Percentiles rank a stretch among this genome's conserved stretches.
phyloP scores from a whole-genome alignment of 192 early-diverging fungal genomes.

The Coemansia sp. region DNA sequence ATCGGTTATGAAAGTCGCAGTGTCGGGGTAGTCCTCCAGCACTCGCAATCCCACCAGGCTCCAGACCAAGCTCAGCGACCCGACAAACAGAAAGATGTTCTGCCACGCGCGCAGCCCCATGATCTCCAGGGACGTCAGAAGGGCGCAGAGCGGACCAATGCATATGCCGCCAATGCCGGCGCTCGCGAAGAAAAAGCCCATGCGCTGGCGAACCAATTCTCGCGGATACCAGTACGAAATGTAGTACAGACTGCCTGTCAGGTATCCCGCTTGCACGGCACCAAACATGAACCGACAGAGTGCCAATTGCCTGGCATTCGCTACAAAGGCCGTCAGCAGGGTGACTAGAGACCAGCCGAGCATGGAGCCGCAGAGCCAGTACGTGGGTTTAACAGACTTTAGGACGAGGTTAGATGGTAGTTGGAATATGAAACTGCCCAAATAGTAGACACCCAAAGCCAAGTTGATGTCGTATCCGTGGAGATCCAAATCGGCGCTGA shows the following conservation, averaged over 20 bases:
- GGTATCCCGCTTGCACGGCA: conserved; percentile 45
- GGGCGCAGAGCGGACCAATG: conserved; percentile 41
- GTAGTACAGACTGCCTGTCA: conserved; percentile 48
- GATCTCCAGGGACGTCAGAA: conserved; percentile 9
- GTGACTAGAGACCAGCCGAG: conserved; percentile 37
- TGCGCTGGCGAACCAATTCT: conserved; percentile 29
- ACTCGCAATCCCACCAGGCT: conserved; percentile 26
- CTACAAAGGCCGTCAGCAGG: conserved; percentile 21
- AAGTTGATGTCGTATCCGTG: conserved; percentile 33
- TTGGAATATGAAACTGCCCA: conserved; percentile 47
- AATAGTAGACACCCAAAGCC: conserved; percentile 40
- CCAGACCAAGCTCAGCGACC: conserved; percentile 28
- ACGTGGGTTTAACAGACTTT: conserved; percentile 26
- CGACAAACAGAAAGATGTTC: conserved; percentile 33
- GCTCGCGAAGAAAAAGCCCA: conserved; percentile 49
- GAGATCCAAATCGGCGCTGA: conserved; percentile 26
- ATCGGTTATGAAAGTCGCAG: conserved; percentile 30
- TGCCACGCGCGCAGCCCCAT: conserved; percentile 23
- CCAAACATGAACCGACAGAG: conserved; percentile 37
- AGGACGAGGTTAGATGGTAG: conserved; percentile 47
- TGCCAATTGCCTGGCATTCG: conserved; percentile 14
- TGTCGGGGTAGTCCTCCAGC: conserved; percentile 43
- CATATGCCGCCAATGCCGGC: conserved; percentile 36
- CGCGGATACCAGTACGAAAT: conserved; percentile 53
- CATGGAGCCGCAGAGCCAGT: conserved; percentile 41